Conservation (phyloP, 78 protist species). For the Cavenderia fasciculata region DNA sequence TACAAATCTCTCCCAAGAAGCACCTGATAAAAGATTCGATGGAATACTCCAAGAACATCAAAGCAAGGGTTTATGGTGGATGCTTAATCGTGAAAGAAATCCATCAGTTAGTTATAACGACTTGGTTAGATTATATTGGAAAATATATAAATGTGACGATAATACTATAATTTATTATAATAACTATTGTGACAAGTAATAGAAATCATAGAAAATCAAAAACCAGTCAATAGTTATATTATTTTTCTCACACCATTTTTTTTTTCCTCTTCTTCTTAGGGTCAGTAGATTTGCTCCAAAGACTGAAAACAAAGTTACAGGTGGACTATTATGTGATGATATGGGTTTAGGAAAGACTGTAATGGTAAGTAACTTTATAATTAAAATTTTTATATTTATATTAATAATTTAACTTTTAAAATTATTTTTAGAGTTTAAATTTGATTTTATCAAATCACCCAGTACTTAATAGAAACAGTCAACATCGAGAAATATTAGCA, state of each 20-base stretch:
- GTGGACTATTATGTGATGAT: slow-evolving; percentile 79
- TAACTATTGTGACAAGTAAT: slow-evolving; percentile 23
- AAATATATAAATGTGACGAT: background rate
- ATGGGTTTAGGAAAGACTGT: slow-evolving; percentile 88
- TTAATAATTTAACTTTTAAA: too few species aligned
- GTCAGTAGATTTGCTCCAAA: slow-evolving; percentile 13
- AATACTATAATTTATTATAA: slow-evolving; percentile 31
- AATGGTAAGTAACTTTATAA: too few species aligned
- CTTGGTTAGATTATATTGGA: slow-evolving; percentile 1
- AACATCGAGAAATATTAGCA: background rate
- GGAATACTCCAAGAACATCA: slow-evolving; percentile 23
- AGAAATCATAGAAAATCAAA: too few species aligned
- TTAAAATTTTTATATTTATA: too few species aligned
- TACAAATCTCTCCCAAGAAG: background rate
- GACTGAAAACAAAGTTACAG: slow-evolving; percentile 30
- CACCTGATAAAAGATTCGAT: background rate
- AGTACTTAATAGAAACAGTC: background rate
- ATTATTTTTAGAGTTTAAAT: too few species aligned
- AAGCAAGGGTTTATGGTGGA: slow-evolving; percentile 66
- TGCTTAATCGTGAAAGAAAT: slow-evolving; percentile 32
- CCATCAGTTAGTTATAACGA: slow-evolving; percentile 18
- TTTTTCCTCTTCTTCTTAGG: too few species aligned
- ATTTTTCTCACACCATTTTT: too few species aligned
- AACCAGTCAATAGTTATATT: too few species aligned
- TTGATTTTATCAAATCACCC: slow-evolving; percentile 49